Base-by-base conservation (phyloP, 768 basidiomycete genomes). In the Hydnum rufescens region DNA sequence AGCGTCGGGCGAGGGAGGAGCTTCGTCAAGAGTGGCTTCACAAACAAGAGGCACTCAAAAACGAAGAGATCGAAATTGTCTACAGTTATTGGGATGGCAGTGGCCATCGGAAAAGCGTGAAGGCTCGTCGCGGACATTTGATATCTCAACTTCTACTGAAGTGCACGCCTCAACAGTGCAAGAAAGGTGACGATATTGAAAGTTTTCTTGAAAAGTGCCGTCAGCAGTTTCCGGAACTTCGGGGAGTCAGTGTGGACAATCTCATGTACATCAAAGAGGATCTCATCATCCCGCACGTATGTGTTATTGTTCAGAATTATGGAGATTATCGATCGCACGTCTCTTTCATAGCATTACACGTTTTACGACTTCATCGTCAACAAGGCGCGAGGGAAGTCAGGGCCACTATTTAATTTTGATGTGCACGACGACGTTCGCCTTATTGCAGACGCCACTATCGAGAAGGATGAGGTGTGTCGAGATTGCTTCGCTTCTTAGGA, bases 181-280 rank as follows among this genome's bases (percentile, higher is more conserved):
- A 88, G 74, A 99, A 99, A 64, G 92, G 93, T 28, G 90, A 99
- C 61, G 76, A 80, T 48, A 77, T 99, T 54, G 75, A 78, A 2
- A 68, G 67, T 5, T 96, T 99, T 66, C 68, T 99, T 58, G 87
- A 92, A 61, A 97, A 89, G 65, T 95, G 90, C 60, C 74, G 92
- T 28, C 75, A 77, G 50, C 92, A 97, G 59, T 87, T 95, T 62
- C 83, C 92, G 2, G 92, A 97, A 65, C 72, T 99, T 34, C 69
- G 92, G 51, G 81, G 82, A 5, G 77, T 90, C 47, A 84, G 78
- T 52, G 89, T 85, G 19, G 95, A 99, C 66, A 99, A 97, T 63
- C 66, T 99, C 32, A 97, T 97, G 92, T 99, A 97, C 67, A 76
- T 99, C 66, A 96, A 96, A 76, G 95, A 99, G 70, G 95, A 99